Evolutionary conservation across 805 yeast species (phyloP).

Genomic region (Nakazawaea populi): DNA sequence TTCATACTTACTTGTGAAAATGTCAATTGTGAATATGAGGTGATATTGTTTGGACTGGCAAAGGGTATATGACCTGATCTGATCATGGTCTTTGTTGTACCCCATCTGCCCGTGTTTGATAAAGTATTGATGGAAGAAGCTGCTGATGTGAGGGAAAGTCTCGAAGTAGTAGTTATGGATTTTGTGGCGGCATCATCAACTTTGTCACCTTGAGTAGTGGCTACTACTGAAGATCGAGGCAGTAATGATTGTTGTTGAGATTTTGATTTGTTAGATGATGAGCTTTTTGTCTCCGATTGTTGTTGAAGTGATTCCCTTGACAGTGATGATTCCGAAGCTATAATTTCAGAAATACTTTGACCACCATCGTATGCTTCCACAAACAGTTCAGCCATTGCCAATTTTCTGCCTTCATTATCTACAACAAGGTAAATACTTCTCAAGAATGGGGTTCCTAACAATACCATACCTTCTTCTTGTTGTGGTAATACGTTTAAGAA

Average conservation of each 20-base stretch:
- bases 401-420: slow-evolving; percentile 47
- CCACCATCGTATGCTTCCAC: slow-evolving; percentile 1
- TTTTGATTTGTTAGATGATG: background rate
- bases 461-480: slow-evolving; percentile 38
- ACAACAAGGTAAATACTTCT: slow-evolving; percentile 52
- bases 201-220: background rate
- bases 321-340: background rate
- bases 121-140: slow-evolving; percentile 5
- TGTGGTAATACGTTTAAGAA: slow-evolving; percentile 45
- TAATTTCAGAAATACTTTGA: background rate
- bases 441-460: slow-evolving; percentile 56
- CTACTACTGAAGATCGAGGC: no score
- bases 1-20: slow-evolving; percentile 19
- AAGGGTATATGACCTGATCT: slow-evolving; percentile 25
- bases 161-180: background rate
- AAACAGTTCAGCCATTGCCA: slow-evolving; percentile 51
- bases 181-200: background rate
- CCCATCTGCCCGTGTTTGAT: slow-evolving; percentile 7
- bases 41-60: slow-evolving; percentile 20
- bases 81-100: slow-evolving; percentile 14
- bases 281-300: background rate
- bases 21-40: slow-evolving; percentile 17
- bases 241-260: no score
- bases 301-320: background rate
- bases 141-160: background rate